Conservation (phyloP, 2,329 filamentous ascomycete genomes). For the Pseudogymnoascus sp. region DNA sequence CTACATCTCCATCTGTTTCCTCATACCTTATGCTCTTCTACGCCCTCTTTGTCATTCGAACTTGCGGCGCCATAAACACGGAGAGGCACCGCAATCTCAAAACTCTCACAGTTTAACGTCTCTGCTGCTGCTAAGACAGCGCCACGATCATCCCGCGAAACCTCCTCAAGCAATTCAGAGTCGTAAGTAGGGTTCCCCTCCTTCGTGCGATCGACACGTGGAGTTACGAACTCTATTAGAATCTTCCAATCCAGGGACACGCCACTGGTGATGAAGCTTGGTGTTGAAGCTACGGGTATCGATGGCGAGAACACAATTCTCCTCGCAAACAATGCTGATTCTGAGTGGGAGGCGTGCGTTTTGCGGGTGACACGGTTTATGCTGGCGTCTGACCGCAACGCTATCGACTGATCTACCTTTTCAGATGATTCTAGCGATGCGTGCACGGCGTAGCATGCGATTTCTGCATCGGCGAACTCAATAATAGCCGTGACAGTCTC, state of each 20-base stretch:
- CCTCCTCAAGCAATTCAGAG: constrained; percentile 60
- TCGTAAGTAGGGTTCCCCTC: constrained; percentile 25
- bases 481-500: constrained; percentile 78
- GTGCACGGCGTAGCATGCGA: constrained; percentile 79
- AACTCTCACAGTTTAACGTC: constrained; percentile 74
- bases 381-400: constrained; percentile 75
- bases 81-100: constrained; percentile 79
- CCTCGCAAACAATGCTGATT: constrained; percentile 73
- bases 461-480: constrained; percentile 69
- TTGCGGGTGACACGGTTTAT: constrained; percentile 81
- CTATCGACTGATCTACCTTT: constrained; percentile 69
- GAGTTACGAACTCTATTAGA: constrained; percentile 85
- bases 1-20: neutral
- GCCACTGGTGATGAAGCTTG: constrained; percentile 85
- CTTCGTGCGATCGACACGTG: constrained; percentile 35
- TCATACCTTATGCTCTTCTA: constrained; percentile 1
- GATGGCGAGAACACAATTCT: constrained; percentile 73
- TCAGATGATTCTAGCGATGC: constrained; percentile 81
- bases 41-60: constrained; percentile 20
- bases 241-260: constrained; percentile 84
- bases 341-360: constrained; percentile 67
- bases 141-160: constrained; percentile 70
- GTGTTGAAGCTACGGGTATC: constrained; percentile 75
- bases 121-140: constrained; percentile 70
- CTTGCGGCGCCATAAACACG: constrained; percentile 61